Evolutionary conservation across 805 yeast species (phyloP).

Genomic region (Wickerhamomyces pijperi): DNA sequence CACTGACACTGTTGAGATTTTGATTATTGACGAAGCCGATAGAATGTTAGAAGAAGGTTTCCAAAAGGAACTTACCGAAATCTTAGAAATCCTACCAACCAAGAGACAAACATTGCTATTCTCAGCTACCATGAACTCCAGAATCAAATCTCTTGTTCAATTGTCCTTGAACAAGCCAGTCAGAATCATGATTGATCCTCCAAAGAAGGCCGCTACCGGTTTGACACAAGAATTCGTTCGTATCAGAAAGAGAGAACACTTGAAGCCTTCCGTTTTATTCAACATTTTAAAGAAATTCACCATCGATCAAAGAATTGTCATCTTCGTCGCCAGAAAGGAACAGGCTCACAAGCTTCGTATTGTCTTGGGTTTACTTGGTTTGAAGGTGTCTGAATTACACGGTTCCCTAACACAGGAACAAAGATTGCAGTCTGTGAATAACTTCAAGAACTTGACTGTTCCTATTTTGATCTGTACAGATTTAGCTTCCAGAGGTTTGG

Average conservation of each 20-base stretch:
- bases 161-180: slow-evolving; percentile 86
- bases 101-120: slow-evolving; percentile 90
- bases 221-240: slow-evolving; percentile 90
- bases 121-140: slow-evolving; percentile 97
- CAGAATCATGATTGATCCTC: slow-evolving; percentile 91
- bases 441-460: slow-evolving; percentile 71
- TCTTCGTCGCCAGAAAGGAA: slow-evolving; percentile 87
- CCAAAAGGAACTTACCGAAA: slow-evolving; percentile 88
- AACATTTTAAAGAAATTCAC: slow-evolving; percentile 61
- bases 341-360: slow-evolving; percentile 81
- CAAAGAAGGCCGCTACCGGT: slow-evolving; percentile 87
- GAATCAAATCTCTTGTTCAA: slow-evolving; percentile 77
- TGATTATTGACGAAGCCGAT: slow-evolving; percentile 96
- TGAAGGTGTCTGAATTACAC: slow-evolving; percentile 70
- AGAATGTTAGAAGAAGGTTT: slow-evolving; percentile 99
- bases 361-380: slow-evolving; percentile 59
- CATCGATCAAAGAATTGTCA: slow-evolving; percentile 60
- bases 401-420: slow-evolving; percentile 87
- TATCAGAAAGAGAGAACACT: slow-evolving; percentile 76
- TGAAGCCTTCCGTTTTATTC: slow-evolving; percentile 75
- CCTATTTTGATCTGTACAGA: slow-evolving; percentile 93
- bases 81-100: slow-evolving; percentile 73
- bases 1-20: slow-evolving; percentile 83
- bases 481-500: slow-evolving; percentile 97
- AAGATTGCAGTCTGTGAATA: slow-evolving; percentile 74